phyloP scores from a whole-genome alignment of 345 rosid species.

The Luvunga scandens region DNA sequence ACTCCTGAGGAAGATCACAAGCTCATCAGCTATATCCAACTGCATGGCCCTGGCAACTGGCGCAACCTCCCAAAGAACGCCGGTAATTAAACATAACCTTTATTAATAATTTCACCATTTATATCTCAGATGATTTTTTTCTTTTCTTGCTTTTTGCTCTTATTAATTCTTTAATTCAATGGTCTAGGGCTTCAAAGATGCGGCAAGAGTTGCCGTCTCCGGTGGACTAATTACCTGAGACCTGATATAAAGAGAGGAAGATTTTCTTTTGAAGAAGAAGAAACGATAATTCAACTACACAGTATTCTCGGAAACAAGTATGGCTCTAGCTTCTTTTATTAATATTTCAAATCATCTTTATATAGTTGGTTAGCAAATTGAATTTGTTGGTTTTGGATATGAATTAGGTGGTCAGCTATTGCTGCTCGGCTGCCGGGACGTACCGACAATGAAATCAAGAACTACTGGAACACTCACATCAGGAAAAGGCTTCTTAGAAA shows the following conservation, averaged over 20 bases:
- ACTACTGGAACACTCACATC: conserved; percentile 92
- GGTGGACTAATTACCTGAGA: conserved; percentile 94
- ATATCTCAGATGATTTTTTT: background rate
- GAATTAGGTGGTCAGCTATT: conserved; percentile 89
- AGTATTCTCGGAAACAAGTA: conserved; percentile 91
- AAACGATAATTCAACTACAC: conserved; percentile 83
- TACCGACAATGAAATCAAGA: conserved; percentile 94
- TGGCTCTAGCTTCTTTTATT: background rate
- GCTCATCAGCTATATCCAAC: conserved; percentile 54
- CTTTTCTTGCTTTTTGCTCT: too few relatives aligned
- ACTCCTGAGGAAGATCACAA: conserved; percentile 72
- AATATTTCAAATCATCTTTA: background rate
- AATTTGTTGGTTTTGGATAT: background rate
- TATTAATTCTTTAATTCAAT: background rate
- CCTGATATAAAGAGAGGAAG: conserved; percentile 96
- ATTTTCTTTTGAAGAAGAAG: conserved; percentile 95
- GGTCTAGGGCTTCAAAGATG: conserved; percentile 81
- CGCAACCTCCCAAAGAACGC: conserved; percentile 74
- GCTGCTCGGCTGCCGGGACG: conserved; percentile 98
- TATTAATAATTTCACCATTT: background rate
- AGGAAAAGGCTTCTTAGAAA: conserved; percentile 77
- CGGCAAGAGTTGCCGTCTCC: conserved; percentile 96
- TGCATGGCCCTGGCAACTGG: conserved; percentile 76
- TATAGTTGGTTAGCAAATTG: conserved; percentile 29
- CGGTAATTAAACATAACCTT: conserved; percentile 31